Base-by-base conservation (phyloP, 768 basidiomycete species). In the Suillus bovinus region DNA sequence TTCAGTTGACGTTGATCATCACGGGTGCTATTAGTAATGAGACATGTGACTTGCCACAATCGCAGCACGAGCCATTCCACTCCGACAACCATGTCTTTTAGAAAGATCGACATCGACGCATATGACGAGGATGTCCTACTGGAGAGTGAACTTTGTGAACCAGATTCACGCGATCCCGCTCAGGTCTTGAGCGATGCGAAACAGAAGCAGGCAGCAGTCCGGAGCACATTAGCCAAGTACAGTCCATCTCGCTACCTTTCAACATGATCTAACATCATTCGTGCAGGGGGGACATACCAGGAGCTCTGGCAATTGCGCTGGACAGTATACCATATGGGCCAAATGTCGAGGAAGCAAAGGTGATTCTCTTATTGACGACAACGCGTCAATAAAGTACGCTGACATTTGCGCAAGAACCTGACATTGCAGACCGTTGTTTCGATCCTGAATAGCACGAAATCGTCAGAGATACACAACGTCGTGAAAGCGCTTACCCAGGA, bases 51-150 rank as follows among this genome's bases (percentile, higher is more conserved):
- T 29, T 50, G 27, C 17, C 9, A 20, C 49, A n/a, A n/a, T n/a
- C n/a, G n/a, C n/a, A n/a, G 17, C 20, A 13, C n/a, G n/a, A n/a
- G n/a, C n/a, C n/a, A n/a, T n/a, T n/a, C 11, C 36, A 13, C 44
- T 22, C 39, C 44, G 42, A 38, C 29, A 2, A 60, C 60, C 13
- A 77, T 81, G 80, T 85, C 87, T 58, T 97, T 94, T 77, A 83
- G 96, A 69, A 96, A 95, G 78, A 94, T 97, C 77, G 89, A 98
- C 78, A 90, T 98, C 71, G 96, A 99, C 78, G 82, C 80, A 46
- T 93, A 87, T 78, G 96, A 99, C 72, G 96, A 98, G 74, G 96
- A 98, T 69, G 84, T 87, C 27, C 77, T 98, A 8, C 84, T 88
- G 50, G 91, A 95, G 63, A 85, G 84, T 16, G 94, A 96, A 66